Percentiles rank a stretch among this genome's conserved stretches.
These are phyloP conservation scores for Skeletonema menzelii DNA, from an alignment of 108 stramenopile genomes.

Conservation along the genomic window DNA sequence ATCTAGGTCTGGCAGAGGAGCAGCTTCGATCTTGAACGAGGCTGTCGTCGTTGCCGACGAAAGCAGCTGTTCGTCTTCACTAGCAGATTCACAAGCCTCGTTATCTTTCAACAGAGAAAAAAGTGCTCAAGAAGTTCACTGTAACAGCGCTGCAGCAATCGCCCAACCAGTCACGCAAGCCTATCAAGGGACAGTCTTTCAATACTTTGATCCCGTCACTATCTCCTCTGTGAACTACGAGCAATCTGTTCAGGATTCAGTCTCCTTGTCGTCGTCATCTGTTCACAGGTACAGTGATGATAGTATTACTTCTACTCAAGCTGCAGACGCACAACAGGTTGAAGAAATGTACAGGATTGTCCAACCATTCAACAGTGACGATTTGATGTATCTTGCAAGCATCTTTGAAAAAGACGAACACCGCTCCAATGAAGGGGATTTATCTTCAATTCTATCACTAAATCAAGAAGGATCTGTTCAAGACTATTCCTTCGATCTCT, in stretches of 20 bases:
- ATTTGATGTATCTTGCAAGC: constrained; percentile 5
- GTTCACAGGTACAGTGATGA: neutral
- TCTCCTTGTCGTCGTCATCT: constrained; percentile 1
- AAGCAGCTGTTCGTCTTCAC: neutral
- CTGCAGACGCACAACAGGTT: neutral
- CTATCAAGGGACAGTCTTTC: neutral
- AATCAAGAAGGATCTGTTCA: neutral
- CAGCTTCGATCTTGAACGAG: neutral
- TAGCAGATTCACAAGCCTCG: neutral
- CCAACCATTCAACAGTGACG: neutral
- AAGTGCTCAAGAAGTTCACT: neutral
- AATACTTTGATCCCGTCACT: neutral
- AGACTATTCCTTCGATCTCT: constrained; percentile 32
- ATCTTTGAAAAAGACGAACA: constrained; percentile 5
- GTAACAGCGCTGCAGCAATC: neutral
- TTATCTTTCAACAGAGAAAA: neutral
- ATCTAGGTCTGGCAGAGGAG: neutral
- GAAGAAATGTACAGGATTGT: neutral
- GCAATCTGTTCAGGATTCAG: neutral
- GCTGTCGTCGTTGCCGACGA: neutral
- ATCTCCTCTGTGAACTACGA: neutral
- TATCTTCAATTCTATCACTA: constrained; percentile 1
- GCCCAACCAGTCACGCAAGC: neutral
- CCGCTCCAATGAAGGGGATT: neutral
- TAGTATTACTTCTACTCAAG: neutral